A percentile compares a stretch with the other conserved stretches of the same genome.
phyloP scores from a whole-genome alignment of 2,329 filamentous ascomycete species.

The Allantophomopsis lycopodina region DNA sequence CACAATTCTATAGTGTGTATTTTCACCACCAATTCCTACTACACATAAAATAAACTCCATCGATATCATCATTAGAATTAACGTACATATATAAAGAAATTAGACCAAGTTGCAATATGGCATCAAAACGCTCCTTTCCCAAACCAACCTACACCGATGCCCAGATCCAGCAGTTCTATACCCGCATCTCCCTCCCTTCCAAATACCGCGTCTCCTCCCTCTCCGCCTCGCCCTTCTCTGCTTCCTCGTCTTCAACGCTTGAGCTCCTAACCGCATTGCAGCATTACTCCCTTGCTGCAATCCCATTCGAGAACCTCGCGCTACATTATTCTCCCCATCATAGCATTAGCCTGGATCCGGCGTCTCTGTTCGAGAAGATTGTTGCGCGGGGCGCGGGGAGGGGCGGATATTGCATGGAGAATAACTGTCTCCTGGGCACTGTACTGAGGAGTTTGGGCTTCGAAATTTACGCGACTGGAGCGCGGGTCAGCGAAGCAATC shows the following conservation, averaged over 20 bases:
- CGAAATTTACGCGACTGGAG: constrained; percentile 39
- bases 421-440: constrained; percentile 37
- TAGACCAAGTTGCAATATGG: not conserved
- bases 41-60: no score
- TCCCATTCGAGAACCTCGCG: constrained; percentile 42
- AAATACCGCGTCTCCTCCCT: not conserved
- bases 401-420: constrained; percentile 50
- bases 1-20: no score
- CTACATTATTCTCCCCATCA: constrained; percentile 32
- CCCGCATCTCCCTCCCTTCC: constrained; percentile 3
- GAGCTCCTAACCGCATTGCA: constrained; percentile 25
- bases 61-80: no score
- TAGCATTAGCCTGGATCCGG: constrained; percentile 27
- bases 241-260: constrained; percentile 8
- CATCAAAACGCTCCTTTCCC: not conserved
- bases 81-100: no score
- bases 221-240: not conserved
- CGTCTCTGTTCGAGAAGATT: constrained; percentile 34
- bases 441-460: constrained; percentile 37
- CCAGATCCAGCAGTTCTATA: constrained; percentile 5
- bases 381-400: constrained; percentile 25
- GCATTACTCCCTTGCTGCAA: constrained; percentile 29
- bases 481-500: constrained; percentile 22
- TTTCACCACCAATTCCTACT: no score
- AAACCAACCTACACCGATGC: constrained; percentile 3